Percentiles rank a stretch among this genome's conserved stretches.
phyloP scores from a whole-genome alignment of 352 stramenopile genomes.

The Phytophthora pinifolia region DNA sequence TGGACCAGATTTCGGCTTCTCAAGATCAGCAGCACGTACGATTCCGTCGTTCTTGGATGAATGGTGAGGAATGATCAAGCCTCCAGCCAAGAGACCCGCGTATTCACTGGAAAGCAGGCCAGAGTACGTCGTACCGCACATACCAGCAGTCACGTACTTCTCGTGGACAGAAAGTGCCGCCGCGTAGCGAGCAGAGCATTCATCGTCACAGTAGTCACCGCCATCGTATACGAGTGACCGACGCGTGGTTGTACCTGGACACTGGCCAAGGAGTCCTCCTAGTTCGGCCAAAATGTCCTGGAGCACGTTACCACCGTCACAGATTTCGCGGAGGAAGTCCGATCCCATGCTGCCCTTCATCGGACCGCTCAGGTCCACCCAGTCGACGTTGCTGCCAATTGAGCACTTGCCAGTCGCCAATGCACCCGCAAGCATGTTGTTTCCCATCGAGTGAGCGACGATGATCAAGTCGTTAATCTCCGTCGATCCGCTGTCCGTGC shows the following conservation, averaged over 20 bases:
- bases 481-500: slow-evolving; percentile 25
- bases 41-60: slow-evolving; percentile 60
- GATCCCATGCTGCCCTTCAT: slow-evolving; percentile 56
- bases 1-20: background rate
- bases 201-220: slow-evolving; percentile 30
- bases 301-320: slow-evolving; percentile 29
- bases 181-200: slow-evolving; percentile 33
- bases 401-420: slow-evolving; percentile 47
- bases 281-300: slow-evolving; percentile 26
- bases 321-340: slow-evolving; percentile 45
- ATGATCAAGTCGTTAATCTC: slow-evolving; percentile 57
- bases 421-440: slow-evolving; percentile 50
- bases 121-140: slow-evolving; percentile 46
- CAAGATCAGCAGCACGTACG: slow-evolving; percentile 26
- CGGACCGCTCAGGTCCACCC: slow-evolving; percentile 42
- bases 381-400: slow-evolving; percentile 36
- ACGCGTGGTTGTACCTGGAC: slow-evolving; percentile 36
- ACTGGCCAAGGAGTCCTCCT: slow-evolving; percentile 39
- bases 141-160: slow-evolving; percentile 38
- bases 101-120: slow-evolving; percentile 47
- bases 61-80: slow-evolving; percentile 44
- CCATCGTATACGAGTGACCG: slow-evolving; percentile 43
- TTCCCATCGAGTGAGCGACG: slow-evolving; percentile 64
- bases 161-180: slow-evolving; percentile 33
- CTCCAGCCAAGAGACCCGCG: slow-evolving; percentile 31